Evolutionary conservation across 2,329 filamentous ascomycete species (phyloP), one percentile per base, ranked within the genome.

Genomic region (Didymella pomorum): DNA sequence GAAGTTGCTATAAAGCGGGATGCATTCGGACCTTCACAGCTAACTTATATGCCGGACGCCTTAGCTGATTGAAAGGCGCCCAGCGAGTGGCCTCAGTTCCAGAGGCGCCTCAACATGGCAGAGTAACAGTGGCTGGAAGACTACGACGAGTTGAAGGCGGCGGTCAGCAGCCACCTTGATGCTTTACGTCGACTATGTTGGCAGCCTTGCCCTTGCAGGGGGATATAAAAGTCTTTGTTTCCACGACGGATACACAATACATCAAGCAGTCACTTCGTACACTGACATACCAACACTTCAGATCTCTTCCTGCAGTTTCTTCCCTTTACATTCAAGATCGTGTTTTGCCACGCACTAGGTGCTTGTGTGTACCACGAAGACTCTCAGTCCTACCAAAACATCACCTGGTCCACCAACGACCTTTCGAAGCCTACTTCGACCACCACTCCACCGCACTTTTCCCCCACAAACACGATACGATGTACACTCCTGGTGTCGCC

Each of bases 101-200:
- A 60, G 58, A 29, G 56, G 52, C 62, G 52, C 66, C 61, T 61
- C 44, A 49, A 23, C 47, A 52, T 59, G 33, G 50, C 53, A 65
- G 66, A 69, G 68, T 69, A 68, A 70, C 68, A 65, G 66, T 70
- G 68, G 68, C 68, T 69, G 66, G 59, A 61, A 62, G 56, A 58
- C 61, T 68, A 61, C 61, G 56, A 69, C 66, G 52, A 47, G 48
- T 43, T 39, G 35, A 39, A 57, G 39, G 35, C 35, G 62, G 57
- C 52, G 63, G 62, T 67, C 65, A 69, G 63, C 62, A 67, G 62
- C 62, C 62, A 60, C 42, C 26, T 57, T 58, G 48, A 49, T 42
- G 47, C 45, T 44, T 47, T 55, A 44, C 51, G 48, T 52, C 45
- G 33, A 54, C 45, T 33, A 54, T 35, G 50, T 31, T 41, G 29